These are phyloP conservation scores for Aureobasidium sp. DNA, from an alignment of 2,329 filamentous ascomycete species.

Conservation along the genomic window DNA sequence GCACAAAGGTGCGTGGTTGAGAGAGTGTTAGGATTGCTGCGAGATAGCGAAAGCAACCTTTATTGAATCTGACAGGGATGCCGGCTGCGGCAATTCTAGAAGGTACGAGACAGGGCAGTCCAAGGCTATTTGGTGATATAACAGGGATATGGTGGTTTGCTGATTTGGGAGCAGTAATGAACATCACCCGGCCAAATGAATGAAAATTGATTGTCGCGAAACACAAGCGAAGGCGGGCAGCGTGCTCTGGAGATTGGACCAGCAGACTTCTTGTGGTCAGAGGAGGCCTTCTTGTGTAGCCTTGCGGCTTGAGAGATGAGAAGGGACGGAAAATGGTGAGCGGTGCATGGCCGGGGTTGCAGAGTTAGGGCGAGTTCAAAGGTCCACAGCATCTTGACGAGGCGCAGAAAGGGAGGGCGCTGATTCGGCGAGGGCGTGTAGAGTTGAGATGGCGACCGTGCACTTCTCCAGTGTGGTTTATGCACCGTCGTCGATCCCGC, in stretches of 20 bases:
- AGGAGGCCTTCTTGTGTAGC: background rate
- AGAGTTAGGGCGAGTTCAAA: background rate
- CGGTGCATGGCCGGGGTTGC: background rate
- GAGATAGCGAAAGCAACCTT: background rate
- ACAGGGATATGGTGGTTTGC: background rate
- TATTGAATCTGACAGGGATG: background rate
- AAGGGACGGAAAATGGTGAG: background rate
- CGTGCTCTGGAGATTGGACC: background rate
- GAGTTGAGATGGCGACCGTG: background rate
- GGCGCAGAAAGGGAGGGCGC: background rate
- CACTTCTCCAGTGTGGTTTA: background rate
- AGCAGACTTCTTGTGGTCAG: background rate
- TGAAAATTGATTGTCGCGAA: background rate
- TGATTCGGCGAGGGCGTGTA: background rate
- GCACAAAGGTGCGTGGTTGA: background rate
- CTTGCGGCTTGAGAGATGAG: background rate
- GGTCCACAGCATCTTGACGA: background rate
- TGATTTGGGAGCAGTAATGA: background rate
- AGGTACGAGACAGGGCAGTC: background rate
- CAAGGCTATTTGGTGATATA: background rate
- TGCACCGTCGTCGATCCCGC: constrained; percentile 3
- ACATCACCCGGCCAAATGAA: background rate
- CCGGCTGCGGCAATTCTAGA: background rate
- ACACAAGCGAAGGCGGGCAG: background rate
- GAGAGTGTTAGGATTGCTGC: background rate